Evolutionary conservation across 805 yeast species (phyloP).

Genomic region (Metschnikowia lachancei): DNA sequence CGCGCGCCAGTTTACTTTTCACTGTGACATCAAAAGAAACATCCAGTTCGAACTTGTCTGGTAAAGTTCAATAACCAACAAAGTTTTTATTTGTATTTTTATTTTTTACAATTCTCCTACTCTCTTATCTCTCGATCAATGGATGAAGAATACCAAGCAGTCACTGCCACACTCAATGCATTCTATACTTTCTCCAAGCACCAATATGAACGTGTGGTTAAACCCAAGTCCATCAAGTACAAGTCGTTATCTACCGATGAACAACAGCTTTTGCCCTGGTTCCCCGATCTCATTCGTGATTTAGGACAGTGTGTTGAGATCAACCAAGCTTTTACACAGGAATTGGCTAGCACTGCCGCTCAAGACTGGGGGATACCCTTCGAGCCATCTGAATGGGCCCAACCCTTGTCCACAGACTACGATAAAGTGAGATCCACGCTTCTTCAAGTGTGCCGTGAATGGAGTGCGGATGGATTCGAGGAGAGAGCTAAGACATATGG

Average conservation of each 20-base stretch:
- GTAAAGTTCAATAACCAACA: no score
- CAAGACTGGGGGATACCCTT: slow-evolving; percentile 48
- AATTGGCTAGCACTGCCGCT: slow-evolving; percentile 44
- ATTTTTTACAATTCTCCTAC: no score
- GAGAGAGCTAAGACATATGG: slow-evolving; percentile 46
- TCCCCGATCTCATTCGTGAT: slow-evolving; percentile 37
- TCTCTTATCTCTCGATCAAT: not conserved
- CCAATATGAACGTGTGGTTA: slow-evolving; percentile 33
- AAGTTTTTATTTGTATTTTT: no score
- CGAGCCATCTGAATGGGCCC: slow-evolving; percentile 41
- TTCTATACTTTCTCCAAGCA: slow-evolving; percentile 33
- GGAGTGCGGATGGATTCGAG: slow-evolving; percentile 51
- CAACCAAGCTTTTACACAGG: slow-evolving; percentile 45
- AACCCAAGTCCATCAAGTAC: slow-evolving; percentile 30
- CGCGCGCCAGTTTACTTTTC: not conserved
- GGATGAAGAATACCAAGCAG: slow-evolving; percentile 35
- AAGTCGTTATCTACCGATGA: slow-evolving; percentile 40
- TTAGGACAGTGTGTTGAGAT: slow-evolving; percentile 42
- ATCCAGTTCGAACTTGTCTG: no score
- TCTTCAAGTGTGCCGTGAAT: slow-evolving; percentile 58
- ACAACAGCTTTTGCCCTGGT: slow-evolving; percentile 49
- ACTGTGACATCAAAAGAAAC: no score
- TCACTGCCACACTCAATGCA: slow-evolving; percentile 38
- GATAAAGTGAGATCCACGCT: slow-evolving; percentile 58
- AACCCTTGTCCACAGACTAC: slow-evolving; percentile 41